These are phyloP conservation scores for Aspergillus melleus DNA, from an alignment of 2,329 filamentous ascomycete genomes.

Conservation along the genomic window DNA sequence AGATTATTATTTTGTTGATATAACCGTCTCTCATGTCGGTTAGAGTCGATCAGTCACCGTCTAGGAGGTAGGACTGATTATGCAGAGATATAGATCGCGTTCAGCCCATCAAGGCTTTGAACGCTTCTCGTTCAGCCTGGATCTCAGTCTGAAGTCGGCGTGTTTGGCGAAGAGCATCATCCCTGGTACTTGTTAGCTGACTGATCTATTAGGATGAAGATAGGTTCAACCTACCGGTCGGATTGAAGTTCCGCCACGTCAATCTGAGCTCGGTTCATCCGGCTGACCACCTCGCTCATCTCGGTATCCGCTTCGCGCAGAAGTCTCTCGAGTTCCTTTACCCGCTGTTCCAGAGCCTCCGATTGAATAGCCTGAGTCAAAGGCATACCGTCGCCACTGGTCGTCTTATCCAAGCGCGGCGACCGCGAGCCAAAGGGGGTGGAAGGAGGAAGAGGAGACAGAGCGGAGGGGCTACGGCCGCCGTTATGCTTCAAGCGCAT, in stretches of 20 bases:
- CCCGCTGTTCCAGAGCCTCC: conserved; percentile 71
- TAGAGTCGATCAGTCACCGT: background rate
- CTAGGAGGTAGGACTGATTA: background rate
- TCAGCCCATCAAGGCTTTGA: conserved; percentile 50
- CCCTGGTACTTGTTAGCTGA: conserved; percentile 46
- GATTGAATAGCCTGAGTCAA: conserved; percentile 72
- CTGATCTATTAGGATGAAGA: conserved; percentile 4
- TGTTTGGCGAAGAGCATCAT: conserved; percentile 72
- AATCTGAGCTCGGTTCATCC: conserved; percentile 81
- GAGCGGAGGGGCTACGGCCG: conserved; percentile 45
- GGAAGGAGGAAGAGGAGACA: conserved; percentile 60
- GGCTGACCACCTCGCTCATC: conserved; percentile 79
- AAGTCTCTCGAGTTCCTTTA: conserved; percentile 81
- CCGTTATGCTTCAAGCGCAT: conserved; percentile 63
- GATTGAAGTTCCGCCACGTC: conserved; percentile 75
- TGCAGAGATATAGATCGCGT: conserved; percentile 3
- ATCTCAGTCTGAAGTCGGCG: conserved; percentile 68
- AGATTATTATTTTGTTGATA: background rate
- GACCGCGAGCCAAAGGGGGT: conserved; percentile 62
- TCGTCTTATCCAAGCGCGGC: conserved; percentile 61
- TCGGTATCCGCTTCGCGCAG: conserved; percentile 72
- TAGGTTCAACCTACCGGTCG: conserved; percentile 39
- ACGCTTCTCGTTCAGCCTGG: conserved; percentile 61
- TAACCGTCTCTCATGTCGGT: background rate
- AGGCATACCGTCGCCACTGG: conserved; percentile 59